Conservation (phyloP, 768 basidiomycete species). For the Tylopilus rubrobrunneus region DNA sequence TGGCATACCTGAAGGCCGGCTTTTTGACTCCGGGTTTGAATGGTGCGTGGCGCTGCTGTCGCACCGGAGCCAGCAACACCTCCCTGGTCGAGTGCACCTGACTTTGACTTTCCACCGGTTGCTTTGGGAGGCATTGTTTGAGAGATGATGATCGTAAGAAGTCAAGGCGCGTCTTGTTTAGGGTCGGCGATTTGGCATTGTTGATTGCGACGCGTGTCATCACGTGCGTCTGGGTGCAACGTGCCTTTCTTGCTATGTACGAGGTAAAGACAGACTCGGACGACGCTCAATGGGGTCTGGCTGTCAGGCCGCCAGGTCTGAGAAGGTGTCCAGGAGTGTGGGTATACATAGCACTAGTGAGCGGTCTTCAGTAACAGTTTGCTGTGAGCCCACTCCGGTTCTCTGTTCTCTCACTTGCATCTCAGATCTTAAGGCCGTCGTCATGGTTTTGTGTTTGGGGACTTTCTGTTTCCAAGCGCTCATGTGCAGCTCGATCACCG, state of each 20-base stretch:
- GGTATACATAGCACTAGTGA: too few relatives aligned
- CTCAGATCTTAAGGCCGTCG: too few relatives aligned
- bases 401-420: too few relatives aligned
- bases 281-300: too few relatives aligned
- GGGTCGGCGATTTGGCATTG: conserved; percentile 31
- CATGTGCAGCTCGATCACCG: too few relatives aligned
- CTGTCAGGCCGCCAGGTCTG: too few relatives aligned
- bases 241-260: neutral
- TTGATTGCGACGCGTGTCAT: conserved; percentile 28
- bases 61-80: conserved; percentile 28
- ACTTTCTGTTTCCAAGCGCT: too few relatives aligned
- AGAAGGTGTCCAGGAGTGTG: too few relatives aligned
- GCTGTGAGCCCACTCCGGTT: too few relatives aligned
- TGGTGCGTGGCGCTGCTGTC: conserved; percentile 32
- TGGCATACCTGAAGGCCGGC: conserved; percentile 78
- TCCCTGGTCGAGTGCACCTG: conserved; percentile 32
- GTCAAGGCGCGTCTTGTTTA: conserved; percentile 31
- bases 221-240: conserved; percentile 13
- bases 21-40: conserved; percentile 74
- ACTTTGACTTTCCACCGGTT: conserved; percentile 62
- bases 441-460: too few relatives aligned
- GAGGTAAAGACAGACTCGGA: too few relatives aligned
- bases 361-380: too few relatives aligned
- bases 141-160: conserved; percentile 29
- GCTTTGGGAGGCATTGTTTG: conserved; percentile 48